A percentile compares a stretch with the other conserved stretches of the same genome.
Evolutionary conservation across 352 stramenopile genomes (phyloP).

Genomic region (Phytophthora hibernalis): DNA sequence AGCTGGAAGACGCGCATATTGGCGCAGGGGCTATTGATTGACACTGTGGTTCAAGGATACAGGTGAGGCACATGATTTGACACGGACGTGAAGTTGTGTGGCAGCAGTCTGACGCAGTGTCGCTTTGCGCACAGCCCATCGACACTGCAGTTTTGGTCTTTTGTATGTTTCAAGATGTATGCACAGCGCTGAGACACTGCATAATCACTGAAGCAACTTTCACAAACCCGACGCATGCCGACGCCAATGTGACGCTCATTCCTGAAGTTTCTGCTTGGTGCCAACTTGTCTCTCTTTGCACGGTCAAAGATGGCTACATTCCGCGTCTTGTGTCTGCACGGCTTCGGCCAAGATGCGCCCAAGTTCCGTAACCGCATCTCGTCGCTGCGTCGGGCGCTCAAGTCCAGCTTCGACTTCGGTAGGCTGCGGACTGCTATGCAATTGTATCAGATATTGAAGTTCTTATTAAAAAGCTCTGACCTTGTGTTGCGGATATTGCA

Average conservation of each 20-base stretch:
- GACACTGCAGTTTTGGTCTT: not conserved
- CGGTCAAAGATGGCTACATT: constrained; percentile 48
- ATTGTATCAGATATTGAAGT: not conserved
- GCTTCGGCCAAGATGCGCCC: constrained; percentile 77
- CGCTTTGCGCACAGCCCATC: constrained; percentile 2
- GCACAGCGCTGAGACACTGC: constrained; percentile 9
- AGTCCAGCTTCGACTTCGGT: constrained; percentile 87
- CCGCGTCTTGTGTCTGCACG: constrained; percentile 83
- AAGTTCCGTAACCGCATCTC: constrained; percentile 79
- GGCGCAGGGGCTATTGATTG: not conserved
- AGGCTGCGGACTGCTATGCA: not conserved
- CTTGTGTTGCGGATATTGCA: constrained; percentile 5
- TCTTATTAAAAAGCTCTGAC: constrained; percentile 3
- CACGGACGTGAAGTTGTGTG: constrained; percentile 2
- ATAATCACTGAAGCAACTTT: constrained; percentile 33
- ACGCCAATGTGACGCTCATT: constrained; percentile 8
- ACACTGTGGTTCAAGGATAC: constrained; percentile 18
- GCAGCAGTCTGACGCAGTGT: constrained; percentile 6
- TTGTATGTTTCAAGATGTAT: not conserved
- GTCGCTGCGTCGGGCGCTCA: constrained; percentile 72
- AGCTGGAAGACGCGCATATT: constrained; percentile 31
- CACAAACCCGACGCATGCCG: constrained; percentile 14
- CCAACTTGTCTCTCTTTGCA: not conserved
- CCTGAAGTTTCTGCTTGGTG: constrained; percentile 28
- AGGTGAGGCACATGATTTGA: not conserved